These are phyloP conservation scores for Postia placenta DNA, from an alignment of 768 basidiomycete species.

Conservation along the genomic window DNA sequence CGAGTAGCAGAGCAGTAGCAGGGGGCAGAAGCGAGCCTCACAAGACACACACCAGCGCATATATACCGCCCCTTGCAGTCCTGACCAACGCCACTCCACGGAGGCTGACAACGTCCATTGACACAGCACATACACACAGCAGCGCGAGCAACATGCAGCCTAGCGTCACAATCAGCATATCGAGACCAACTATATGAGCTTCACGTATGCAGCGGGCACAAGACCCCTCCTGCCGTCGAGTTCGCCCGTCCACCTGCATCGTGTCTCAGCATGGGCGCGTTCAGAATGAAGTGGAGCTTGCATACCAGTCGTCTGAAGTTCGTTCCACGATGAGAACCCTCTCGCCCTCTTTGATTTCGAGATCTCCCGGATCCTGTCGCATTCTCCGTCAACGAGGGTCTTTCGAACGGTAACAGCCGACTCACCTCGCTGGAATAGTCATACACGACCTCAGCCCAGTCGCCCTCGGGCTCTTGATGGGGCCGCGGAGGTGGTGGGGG, in stretches of 20 bases:
- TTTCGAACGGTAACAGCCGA: not conserved
- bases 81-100: not conserved
- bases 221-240: conserved; percentile 21
- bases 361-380: conserved; percentile 61
- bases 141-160: not conserved
- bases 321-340: conserved; percentile 58
- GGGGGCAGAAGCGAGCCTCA: not conserved
- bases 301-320: conserved; percentile 75
- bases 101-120: not conserved
- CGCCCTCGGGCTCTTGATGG: conserved; percentile 41
- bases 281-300: conserved; percentile 1
- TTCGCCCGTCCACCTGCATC: conserved; percentile 26
- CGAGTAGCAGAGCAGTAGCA: not conserved
- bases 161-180: not conserved
- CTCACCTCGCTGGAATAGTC: conserved; percentile 63
- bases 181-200: not conserved
- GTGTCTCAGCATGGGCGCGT: not conserved
- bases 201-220: conserved; percentile 25
- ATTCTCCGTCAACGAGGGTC: conserved; percentile 3
- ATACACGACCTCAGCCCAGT: conserved; percentile 77
- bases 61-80: not conserved
- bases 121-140: not conserved
- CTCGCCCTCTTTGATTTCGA: conserved; percentile 50
- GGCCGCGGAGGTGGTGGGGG: conserved; percentile 24
- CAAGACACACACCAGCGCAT: not conserved